Percentiles rank a stretch among this genome's conserved stretches.
Conservation (phyloP, 2,329 filamentous ascomycete genomes). For the Lecanosticta acicola region DNA sequence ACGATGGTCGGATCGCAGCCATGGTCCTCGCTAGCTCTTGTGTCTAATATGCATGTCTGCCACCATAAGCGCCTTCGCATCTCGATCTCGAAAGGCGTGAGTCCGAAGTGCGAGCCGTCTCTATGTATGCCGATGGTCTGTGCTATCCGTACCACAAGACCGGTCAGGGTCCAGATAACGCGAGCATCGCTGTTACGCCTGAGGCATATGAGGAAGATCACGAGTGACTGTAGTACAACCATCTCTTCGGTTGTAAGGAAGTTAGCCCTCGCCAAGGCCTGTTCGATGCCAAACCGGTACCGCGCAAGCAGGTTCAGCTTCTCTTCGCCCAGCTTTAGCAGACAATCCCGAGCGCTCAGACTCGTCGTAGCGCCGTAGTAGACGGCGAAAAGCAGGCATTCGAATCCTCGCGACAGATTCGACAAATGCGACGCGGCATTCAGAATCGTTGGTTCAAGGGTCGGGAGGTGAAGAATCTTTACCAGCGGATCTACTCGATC, state of each 20-base stretch:
- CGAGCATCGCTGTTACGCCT: slow-evolving; percentile 48
- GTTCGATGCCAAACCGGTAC: slow-evolving; percentile 60
- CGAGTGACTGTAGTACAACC: slow-evolving; percentile 57
- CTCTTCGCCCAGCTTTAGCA: slow-evolving; percentile 47
- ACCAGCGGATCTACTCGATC: slow-evolving; percentile 69
- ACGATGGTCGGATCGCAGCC: slow-evolving; percentile 57
- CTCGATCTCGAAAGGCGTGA: slow-evolving; percentile 56
- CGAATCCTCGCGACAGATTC: slow-evolving; percentile 52
- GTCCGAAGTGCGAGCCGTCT: slow-evolving; percentile 51
- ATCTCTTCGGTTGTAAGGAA: slow-evolving; percentile 58
- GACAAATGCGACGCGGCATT: slow-evolving; percentile 56
- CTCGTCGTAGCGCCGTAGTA: slow-evolving; percentile 56
- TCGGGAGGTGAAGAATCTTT: slow-evolving; percentile 66
- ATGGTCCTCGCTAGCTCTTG: slow-evolving; percentile 57
- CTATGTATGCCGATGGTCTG: slow-evolving; percentile 57
- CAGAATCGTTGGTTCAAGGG: slow-evolving; percentile 56
- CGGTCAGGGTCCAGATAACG: slow-evolving; percentile 55
- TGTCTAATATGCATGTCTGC: slow-evolving; percentile 55
- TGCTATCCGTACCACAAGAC: slow-evolving; percentile 53
- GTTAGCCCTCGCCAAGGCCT: slow-evolving; percentile 58
- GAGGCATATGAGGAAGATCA: slow-evolving; percentile 55
- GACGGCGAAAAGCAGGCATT: slow-evolving; percentile 57
- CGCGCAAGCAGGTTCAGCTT: slow-evolving; percentile 45
- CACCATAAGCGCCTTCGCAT: slow-evolving; percentile 57
- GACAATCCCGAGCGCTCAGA: slow-evolving; percentile 44